These are phyloP conservation scores for Penicillium concentricum DNA, from an alignment of 2,329 filamentous ascomycete species.

Conservation along the genomic window DNA sequence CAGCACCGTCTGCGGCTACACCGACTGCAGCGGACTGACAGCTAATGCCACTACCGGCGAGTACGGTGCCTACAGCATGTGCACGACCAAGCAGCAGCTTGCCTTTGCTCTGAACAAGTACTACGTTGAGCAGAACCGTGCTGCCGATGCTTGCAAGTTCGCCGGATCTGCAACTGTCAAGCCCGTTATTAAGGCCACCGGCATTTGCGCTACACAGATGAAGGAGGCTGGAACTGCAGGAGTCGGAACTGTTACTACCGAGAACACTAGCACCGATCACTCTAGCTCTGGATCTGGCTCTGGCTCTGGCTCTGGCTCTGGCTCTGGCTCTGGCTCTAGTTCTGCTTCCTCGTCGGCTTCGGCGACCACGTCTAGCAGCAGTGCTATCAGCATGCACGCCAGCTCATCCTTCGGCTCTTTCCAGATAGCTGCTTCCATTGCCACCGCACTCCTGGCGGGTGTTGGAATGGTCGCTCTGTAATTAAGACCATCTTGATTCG, in stretches of 20 bases:
- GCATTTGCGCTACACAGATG: slow-evolving; percentile 39
- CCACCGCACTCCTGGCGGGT: slow-evolving; percentile 38
- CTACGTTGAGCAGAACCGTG: slow-evolving; percentile 40
- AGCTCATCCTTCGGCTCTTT: slow-evolving; percentile 33
- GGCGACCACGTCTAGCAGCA: slow-evolving; percentile 23
- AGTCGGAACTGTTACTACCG: slow-evolving; percentile 42
- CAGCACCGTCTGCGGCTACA: slow-evolving; percentile 42
- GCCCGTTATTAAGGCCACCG: slow-evolving; percentile 34
- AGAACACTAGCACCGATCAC: slow-evolving; percentile 25
- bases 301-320: slow-evolving; percentile 2
- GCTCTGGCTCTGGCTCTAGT: slow-evolving; percentile 7
- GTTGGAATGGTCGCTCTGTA: slow-evolving; percentile 44
- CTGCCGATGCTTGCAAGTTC: slow-evolving; percentile 44
- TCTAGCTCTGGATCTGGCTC: slow-evolving; percentile 4
- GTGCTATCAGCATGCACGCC: slow-evolving; percentile 22
- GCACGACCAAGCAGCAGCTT: slow-evolving; percentile 42
- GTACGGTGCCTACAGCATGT: slow-evolving; percentile 51
- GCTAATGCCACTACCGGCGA: slow-evolving; percentile 41
- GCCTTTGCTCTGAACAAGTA: slow-evolving; percentile 47
- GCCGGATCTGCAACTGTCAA: slow-evolving; percentile 41
- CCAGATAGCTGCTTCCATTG: slow-evolving; percentile 35
- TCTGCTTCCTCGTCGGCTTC: slow-evolving; percentile 19
- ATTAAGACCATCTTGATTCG: neutral
- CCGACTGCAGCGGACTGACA: slow-evolving; percentile 41
- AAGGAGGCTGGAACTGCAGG: slow-evolving; percentile 42